Base-by-base conservation (phyloP, 768 basidiomycete genomes). In the Amylocystis lapponica region DNA sequence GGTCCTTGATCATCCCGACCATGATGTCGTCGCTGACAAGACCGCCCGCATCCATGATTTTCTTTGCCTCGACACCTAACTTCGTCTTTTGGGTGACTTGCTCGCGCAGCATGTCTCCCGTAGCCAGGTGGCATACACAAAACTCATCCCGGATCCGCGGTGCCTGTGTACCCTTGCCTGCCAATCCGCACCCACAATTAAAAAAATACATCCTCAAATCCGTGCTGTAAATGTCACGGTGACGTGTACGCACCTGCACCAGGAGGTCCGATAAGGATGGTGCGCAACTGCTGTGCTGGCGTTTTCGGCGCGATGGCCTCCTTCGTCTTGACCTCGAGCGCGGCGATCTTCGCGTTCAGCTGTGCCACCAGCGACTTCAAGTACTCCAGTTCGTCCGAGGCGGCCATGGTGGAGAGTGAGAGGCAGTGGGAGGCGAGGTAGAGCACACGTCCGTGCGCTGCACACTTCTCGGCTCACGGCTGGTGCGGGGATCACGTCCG, bases 131-230 rank as follows among this genome's bases (percentile, higher is more conserved):
- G 73, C 96, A 99, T 34, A 99, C 81, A 61, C 92, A 94, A 73
- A 87, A 99, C 59, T 88, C 78, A 50, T 91, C 83, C 40, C 84
- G 81, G 70, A 99, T 93, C 61, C 74, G 78, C 5, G 96, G 95
- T 0, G 93, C 96, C 66, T 99, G 96, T 3, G 96, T 99, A 21
- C 96, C 96, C 75, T 99, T 99, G 53, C 95, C 95, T 96, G 59
- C 22, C 6, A 44, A 9, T 42, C 20, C 7, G 39, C 17, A 27
- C 41, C 38, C 20, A 21, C 13, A 30, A n/a, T 30, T n/a, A 30
- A n/a, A 10, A 30, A 10, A 30, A 30, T n/a, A 26, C 10, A 29
- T 19, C 34, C 26, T 20, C 27, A 29, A 19, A n/a, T n/a, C n/a
- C n/a, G n/a, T n/a, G n/a, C n/a, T n/a, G n/a, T n/a, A n/a, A n/a